These are phyloP conservation scores for Cryptosporidium ubiquitum DNA, from an alignment of 169 alveolate genomes.

Conservation along the genomic window DNA sequence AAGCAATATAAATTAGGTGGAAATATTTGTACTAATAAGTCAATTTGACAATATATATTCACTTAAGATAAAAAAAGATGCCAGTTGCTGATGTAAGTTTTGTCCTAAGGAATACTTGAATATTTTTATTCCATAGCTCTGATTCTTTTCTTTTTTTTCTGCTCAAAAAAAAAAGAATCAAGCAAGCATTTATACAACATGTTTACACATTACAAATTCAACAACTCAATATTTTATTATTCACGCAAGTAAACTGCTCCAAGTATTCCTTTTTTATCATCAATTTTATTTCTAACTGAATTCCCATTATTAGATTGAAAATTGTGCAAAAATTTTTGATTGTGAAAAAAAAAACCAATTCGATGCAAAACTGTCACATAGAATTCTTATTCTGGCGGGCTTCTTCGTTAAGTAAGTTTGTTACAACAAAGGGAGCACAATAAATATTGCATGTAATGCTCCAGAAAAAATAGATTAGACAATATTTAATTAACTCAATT, in stretches of 20 bases:
- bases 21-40: not conserved
- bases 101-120: not conserved
- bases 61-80: not conserved
- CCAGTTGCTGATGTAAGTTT: slow-evolving; percentile 24
- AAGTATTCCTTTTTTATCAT: not conserved
- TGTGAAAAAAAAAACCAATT: slow-evolving; percentile 13
- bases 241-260: not conserved
- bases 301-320: not conserved
- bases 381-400: slow-evolving; percentile 53
- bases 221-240: too few relatives aligned
- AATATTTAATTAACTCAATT: not conserved
- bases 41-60: not conserved
- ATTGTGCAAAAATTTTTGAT: slow-evolving; percentile 40
- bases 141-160: not conserved
- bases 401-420: slow-evolving; percentile 32
- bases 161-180: not conserved
- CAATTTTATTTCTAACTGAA: not conserved
- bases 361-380: slow-evolving; percentile 31
- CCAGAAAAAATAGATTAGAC: not conserved
- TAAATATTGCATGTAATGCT: not conserved
- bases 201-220: too few relatives aligned
- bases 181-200: too few relatives aligned
- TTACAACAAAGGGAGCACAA: too few relatives aligned
- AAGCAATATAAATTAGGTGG: not conserved
- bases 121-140: not conserved